Conservation (phyloP, 768 basidiomycete genomes). For the Paxillus rubicundulus region DNA sequence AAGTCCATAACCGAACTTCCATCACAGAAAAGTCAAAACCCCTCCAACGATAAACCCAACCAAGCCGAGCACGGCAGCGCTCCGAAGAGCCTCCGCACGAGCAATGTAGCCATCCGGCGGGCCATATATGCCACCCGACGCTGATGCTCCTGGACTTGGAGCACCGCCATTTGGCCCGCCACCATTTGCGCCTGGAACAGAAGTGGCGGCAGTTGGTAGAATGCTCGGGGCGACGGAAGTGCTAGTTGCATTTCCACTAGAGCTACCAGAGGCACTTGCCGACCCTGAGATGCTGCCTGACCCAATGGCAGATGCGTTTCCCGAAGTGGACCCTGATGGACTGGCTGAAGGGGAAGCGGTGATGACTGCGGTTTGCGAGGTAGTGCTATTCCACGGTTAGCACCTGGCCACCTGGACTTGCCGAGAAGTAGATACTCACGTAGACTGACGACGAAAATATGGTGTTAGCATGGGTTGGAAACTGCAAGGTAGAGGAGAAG, state of each 20-base stretch:
- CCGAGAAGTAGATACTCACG: slow-evolving; percentile 36
- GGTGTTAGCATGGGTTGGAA: slow-evolving; percentile 1
- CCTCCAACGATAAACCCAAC: slow-evolving; percentile 51
- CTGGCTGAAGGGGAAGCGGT: slow-evolving; percentile 41
- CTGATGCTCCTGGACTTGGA: slow-evolving; percentile 55
- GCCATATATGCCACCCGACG: slow-evolving; percentile 51
- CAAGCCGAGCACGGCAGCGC: slow-evolving; percentile 42
- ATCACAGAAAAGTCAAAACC: slow-evolving; percentile 44
- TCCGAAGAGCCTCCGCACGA: slow-evolving; percentile 48
- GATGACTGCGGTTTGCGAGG: slow-evolving; percentile 41
- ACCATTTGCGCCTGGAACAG: slow-evolving; percentile 47
- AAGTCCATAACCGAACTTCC: slow-evolving; percentile 5
- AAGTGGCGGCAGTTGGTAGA: slow-evolving; percentile 61
- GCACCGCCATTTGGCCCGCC: slow-evolving; percentile 45
- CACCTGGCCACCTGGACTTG: slow-evolving; percentile 29
- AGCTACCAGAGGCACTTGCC: slow-evolving; percentile 13
- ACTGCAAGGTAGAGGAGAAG: neutral
- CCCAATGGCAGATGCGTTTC: slow-evolving; percentile 17
- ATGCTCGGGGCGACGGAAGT: slow-evolving; percentile 35
- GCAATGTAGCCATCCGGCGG: slow-evolving; percentile 67
- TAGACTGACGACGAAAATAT: slow-evolving; percentile 22
- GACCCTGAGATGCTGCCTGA: slow-evolving; percentile 24
- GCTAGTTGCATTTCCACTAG: slow-evolving; percentile 33
- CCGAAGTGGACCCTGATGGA: slow-evolving; percentile 18
- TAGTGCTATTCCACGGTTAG: slow-evolving; percentile 43